These are phyloP conservation scores for Penicillium coffeae DNA, from an alignment of 495 filamentous ascomycete species.

Conservation along the genomic window DNA sequence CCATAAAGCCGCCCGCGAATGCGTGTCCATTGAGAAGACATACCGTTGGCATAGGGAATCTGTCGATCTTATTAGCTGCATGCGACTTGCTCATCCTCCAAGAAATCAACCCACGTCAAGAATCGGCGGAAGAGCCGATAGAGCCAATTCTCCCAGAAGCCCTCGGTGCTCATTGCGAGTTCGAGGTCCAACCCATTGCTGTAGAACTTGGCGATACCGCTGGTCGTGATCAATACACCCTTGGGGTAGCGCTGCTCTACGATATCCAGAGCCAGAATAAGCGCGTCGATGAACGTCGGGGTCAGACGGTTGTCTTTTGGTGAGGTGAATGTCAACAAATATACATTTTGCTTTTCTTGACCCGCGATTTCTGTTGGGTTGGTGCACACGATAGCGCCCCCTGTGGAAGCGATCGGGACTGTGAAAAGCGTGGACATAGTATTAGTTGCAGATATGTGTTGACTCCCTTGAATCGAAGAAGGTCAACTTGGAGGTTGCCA, in stretches of 20 bases:
- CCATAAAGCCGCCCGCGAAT: slow-evolving; percentile 76
- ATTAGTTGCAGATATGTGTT: not conserved
- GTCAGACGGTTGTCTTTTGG: slow-evolving; percentile 75
- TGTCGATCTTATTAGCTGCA: slow-evolving; percentile 15
- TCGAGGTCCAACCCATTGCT: slow-evolving; percentile 73
- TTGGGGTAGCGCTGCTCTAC: slow-evolving; percentile 62
- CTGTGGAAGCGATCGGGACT: slow-evolving; percentile 40
- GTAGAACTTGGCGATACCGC: slow-evolving; percentile 72
- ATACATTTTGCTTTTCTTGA: slow-evolving; percentile 44
- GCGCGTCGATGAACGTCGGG: slow-evolving; percentile 57
- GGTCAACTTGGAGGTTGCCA: not conserved
- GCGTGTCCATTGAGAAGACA: slow-evolving; percentile 75
- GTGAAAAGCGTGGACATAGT: slow-evolving; percentile 40
- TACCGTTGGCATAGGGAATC: slow-evolving; percentile 80
- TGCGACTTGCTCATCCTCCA: not conserved
- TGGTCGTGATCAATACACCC: slow-evolving; percentile 73
- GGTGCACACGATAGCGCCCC: slow-evolving; percentile 54
- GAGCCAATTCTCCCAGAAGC: slow-evolving; percentile 53
- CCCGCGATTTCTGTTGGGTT: slow-evolving; percentile 34
- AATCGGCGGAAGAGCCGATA: slow-evolving; percentile 58
- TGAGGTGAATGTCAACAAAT: slow-evolving; percentile 68
- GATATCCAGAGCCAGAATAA: slow-evolving; percentile 67
- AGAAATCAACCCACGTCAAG: slow-evolving; percentile 47
- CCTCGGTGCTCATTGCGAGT: slow-evolving; percentile 43
- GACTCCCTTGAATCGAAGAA: slow-evolving; percentile 2